These are phyloP conservation scores for Verticillium nubilum DNA, from an alignment of 2,329 filamentous ascomycete species.

Conservation along the genomic window DNA sequence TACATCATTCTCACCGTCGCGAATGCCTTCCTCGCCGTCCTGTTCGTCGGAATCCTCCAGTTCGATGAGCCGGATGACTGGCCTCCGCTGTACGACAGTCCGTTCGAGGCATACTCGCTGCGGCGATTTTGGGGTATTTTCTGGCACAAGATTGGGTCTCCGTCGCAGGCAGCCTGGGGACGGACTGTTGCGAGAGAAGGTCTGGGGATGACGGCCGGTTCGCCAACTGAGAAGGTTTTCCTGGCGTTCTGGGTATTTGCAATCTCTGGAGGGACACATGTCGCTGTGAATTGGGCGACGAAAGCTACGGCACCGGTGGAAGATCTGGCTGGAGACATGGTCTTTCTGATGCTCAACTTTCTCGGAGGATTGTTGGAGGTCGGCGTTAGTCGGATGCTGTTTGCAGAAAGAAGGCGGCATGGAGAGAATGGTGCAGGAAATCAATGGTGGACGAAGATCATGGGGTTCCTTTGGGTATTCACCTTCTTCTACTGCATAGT, in stretches of 20 bases:
- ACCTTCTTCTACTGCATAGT: constrained; percentile 1
- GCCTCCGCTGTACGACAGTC: constrained; percentile 14
- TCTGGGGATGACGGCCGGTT: background rate
- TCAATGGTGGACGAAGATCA: background rate
- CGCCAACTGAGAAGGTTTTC: background rate
- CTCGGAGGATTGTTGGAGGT: background rate
- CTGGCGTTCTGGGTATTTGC: constrained; percentile 5
- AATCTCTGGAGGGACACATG: constrained; percentile 1
- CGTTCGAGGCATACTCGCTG: constrained; percentile 11
- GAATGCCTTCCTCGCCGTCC: constrained; percentile 8
- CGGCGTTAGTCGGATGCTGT: background rate
- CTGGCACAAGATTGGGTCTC: constrained; percentile 12
- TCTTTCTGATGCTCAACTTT: constrained; percentile 6
- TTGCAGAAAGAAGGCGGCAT: background rate
- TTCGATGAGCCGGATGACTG: constrained; percentile 15
- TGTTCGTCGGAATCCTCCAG: constrained; percentile 13
- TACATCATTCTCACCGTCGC: constrained; percentile 7
- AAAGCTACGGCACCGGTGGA: background rate
- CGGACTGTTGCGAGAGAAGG: background rate
- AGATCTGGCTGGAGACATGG: background rate
- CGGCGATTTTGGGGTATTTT: constrained; percentile 18
- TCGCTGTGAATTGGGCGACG: background rate
- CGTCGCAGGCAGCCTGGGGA: constrained; percentile 1
- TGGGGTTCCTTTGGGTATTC: background rate
- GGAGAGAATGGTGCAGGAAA: background rate